Conservation (phyloP, 306 rosid species). For the Mimosa bimucronata region DNA sequence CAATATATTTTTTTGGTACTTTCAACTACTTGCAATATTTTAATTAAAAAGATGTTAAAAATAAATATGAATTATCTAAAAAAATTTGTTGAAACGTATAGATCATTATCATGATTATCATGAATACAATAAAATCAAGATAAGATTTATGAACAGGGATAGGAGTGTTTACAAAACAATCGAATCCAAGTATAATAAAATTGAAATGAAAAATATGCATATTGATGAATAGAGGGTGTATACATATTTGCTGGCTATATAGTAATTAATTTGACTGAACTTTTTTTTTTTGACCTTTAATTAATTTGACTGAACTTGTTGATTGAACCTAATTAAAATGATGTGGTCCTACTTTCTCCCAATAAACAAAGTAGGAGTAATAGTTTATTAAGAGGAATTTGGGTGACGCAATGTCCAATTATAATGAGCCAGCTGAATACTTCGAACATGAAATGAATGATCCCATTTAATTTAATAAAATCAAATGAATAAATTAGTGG, state of each 20-base stretch:
- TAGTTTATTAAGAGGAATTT: not conserved
- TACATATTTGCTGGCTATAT: too few relatives aligned
- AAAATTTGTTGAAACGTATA: too few relatives aligned
- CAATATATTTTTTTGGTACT: too few relatives aligned
- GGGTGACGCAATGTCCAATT: not conserved
- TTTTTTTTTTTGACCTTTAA: too few relatives aligned
- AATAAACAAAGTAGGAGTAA: not conserved
- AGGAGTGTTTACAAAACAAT: not conserved
- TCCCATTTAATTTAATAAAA: not conserved
- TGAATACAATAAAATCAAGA: too few relatives aligned
- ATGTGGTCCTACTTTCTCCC: not conserved
- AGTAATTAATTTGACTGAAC: too few relatives aligned
- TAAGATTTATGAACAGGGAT: too few relatives aligned
- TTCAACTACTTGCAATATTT: not conserved
- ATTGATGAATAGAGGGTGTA: not conserved
- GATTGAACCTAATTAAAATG: not conserved
- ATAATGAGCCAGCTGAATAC: constrained; percentile 6
- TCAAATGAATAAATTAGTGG: not conserved
- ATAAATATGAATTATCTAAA: too few relatives aligned
- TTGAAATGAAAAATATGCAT: not conserved
- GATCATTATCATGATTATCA: too few relatives aligned
- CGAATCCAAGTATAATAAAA: not conserved
- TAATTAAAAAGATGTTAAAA: too few relatives aligned
- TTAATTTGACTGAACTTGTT: not conserved
- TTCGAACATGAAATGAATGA: not conserved